Percentiles rank a stretch among this genome's conserved stretches.
Conservation (phyloP, 2,329 filamentous ascomycete species). For the Daldinia sp. region DNA sequence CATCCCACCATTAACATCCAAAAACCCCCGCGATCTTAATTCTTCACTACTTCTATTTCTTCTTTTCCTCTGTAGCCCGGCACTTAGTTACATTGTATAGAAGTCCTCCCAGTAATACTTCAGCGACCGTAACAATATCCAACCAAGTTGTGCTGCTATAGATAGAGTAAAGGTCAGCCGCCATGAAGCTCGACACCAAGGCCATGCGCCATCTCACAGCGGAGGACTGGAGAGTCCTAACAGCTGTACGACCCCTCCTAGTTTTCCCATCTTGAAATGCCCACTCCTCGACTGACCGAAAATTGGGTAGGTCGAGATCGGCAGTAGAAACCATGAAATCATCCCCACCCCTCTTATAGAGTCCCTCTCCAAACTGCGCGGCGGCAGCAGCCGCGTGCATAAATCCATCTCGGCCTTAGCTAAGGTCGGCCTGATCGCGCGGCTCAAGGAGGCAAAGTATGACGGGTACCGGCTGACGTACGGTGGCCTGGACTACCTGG, state of each 20-base stretch:
- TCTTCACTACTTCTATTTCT: neutral
- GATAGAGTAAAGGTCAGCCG: slow-evolving; percentile 38
- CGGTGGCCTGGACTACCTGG: slow-evolving; percentile 97
- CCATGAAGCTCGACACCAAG: slow-evolving; percentile 95
- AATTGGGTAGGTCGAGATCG: slow-evolving; percentile 81
- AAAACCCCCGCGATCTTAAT: neutral
- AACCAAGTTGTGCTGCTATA: neutral
- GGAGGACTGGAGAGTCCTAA: slow-evolving; percentile 96
- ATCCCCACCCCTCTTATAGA: slow-evolving; percentile 92
- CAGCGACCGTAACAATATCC: neutral
- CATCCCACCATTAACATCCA: neutral
- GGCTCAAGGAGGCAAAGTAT: slow-evolving; percentile 95
- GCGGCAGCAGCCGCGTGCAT: slow-evolving; percentile 82
- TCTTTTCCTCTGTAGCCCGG: neutral
- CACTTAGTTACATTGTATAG: neutral
- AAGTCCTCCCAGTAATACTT: too few relatives aligned
- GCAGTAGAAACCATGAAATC: slow-evolving; percentile 96
- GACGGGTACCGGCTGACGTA: slow-evolving; percentile 98
- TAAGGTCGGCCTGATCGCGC: slow-evolving; percentile 90
- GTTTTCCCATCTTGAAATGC: slow-evolving; percentile 44
- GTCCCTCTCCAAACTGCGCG: slow-evolving; percentile 83
- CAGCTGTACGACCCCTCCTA: slow-evolving; percentile 73
- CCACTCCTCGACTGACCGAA: slow-evolving; percentile 43
- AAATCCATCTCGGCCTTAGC: slow-evolving; percentile 90
- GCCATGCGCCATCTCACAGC: slow-evolving; percentile 90